Evolutionary conservation across 305 asterid species (phyloP), one percentile per base, ranked within the genome.

Genomic region (Plantago coronopus): DNA sequence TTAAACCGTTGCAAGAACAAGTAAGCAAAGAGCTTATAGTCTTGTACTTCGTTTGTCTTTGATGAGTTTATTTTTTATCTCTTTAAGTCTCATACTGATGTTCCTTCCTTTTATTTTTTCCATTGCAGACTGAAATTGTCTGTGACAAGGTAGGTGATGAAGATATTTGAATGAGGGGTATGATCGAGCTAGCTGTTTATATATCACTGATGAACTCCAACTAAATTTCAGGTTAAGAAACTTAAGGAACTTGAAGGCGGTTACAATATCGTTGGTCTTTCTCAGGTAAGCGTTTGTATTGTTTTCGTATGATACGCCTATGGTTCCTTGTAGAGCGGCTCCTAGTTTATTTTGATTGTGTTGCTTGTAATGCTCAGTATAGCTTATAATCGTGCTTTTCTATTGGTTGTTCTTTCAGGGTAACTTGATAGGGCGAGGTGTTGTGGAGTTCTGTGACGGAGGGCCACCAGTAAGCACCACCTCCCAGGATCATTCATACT

Each of bases 211-310:
- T 53, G 20, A 62, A 21, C 55, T 69, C 48, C 65, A 64, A 59
- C 51, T 50, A 6, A 59, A 70, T 63, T 72, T 62, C 82, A 90
- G 97, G 96, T 91, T 75, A 91, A 88, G 82, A 74, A 84, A 81
- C 78, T 91, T 91, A 61, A 81, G 74, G 96, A 88, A 61, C 89
- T 91, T 63, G 80, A 66, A 62, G 72, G 72, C 14, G 98, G 98
- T 66, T 91, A 86, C 82, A 88, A 84, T 82, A 84, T 91, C 27
- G 96, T 91, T 57, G 98, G 96, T 72, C 95, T 91, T 60, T 91
- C 98, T 64, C 98, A 91, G 96, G 98, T 91, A 63, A 77, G 72
- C 38, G 55, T 49, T 18, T 37, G 38, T 63, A 51, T 29, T 17
- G 57, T 49, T 49, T 74, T 38, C 27, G 38, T 17, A 22, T 61